Percentiles rank a stretch among this genome's conserved stretches.
phyloP scores from a whole-genome alignment of 169 alveolate genomes.

The Haemoproteus tartakovskyi region DNA sequence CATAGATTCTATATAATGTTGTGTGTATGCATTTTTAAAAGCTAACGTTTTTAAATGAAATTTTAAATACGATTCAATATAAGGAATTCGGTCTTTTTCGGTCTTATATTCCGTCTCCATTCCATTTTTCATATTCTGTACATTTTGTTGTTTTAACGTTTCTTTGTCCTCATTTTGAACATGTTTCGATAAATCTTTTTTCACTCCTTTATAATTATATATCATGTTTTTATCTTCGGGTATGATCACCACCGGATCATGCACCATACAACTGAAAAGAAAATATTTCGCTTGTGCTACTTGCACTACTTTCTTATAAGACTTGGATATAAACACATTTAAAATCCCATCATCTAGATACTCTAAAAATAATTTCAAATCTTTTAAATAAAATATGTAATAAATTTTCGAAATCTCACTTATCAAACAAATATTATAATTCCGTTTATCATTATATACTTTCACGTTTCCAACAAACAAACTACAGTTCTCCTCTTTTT shows the following conservation, averaged over 20 bases:
- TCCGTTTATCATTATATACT: slow-evolving; percentile 49
- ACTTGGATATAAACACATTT: slow-evolving; percentile 79
- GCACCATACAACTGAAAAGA: slow-evolving; percentile 31
- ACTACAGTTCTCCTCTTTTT: slow-evolving; percentile 17
- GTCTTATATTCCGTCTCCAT: neutral
- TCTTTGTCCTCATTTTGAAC: neutral
- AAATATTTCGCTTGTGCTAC: slow-evolving; percentile 74
- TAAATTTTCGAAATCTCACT: slow-evolving; percentile 72
- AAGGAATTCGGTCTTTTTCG: slow-evolving; percentile 12
- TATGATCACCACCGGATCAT: slow-evolving; percentile 56
- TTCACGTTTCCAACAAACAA: slow-evolving; percentile 56
- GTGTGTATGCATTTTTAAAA: slow-evolving; percentile 54
- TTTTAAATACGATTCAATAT: slow-evolving; percentile 53
- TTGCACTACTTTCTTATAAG: slow-evolving; percentile 81
- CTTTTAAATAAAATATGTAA: slow-evolving; percentile 79
- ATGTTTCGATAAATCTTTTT: slow-evolving; percentile 11
- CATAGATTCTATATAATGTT: slow-evolving; percentile 9
- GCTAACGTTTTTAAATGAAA: slow-evolving; percentile 27
- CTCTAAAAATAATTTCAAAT: slow-evolving; percentile 74
- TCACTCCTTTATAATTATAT: slow-evolving; percentile 52
- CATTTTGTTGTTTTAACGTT: neutral
- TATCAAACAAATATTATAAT: slow-evolving; percentile 64
- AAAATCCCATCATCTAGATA: slow-evolving; percentile 83
- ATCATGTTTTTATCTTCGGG: slow-evolving; percentile 66
- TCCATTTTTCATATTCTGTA: neutral